These are phyloP conservation scores for Boletus albobrunnescens DNA, from an alignment of 1,284 basidiomycete genomes.

Conservation along the genomic window DNA sequence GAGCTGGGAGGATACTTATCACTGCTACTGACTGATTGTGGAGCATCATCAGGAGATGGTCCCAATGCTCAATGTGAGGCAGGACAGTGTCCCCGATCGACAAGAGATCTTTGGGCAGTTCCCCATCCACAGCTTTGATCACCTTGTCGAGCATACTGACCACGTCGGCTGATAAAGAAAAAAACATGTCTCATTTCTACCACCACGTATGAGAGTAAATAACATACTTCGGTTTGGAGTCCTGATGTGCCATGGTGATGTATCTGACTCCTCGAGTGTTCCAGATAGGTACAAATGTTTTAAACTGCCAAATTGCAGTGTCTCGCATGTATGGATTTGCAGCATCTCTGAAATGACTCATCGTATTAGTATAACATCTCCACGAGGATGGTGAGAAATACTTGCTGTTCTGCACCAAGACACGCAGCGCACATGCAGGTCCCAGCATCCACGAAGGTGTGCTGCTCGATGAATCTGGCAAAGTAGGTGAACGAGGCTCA, in stretches of 20 bases:
- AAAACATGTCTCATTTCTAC: background rate
- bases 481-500: too few relatives aligned
- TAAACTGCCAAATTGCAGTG: background rate
- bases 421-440: constrained; percentile 21
- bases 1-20: constrained; percentile 9
- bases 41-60: constrained; percentile 10
- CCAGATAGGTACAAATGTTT: background rate
- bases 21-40: background rate
- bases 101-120: constrained; percentile 20
- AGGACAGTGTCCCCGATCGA: constrained; percentile 13
- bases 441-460: constrained; percentile 18
- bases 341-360: constrained; percentile 14
- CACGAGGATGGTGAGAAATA: background rate
- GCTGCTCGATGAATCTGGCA: too few relatives aligned
- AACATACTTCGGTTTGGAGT: too few relatives aligned
- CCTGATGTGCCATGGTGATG: too few relatives aligned
- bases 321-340: background rate
- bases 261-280: background rate
- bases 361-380: constrained; percentile 1
- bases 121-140: constrained; percentile 20
- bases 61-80: constrained; percentile 20
- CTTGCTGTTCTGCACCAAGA: constrained; percentile 18
- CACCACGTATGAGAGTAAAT: too few relatives aligned
- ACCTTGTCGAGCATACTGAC: constrained; percentile 20
- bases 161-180: constrained; percentile 15